Evolutionary conservation across 75 land plant species (phyloP).

Genomic region (Pseudotsuga menziesii): DNA sequence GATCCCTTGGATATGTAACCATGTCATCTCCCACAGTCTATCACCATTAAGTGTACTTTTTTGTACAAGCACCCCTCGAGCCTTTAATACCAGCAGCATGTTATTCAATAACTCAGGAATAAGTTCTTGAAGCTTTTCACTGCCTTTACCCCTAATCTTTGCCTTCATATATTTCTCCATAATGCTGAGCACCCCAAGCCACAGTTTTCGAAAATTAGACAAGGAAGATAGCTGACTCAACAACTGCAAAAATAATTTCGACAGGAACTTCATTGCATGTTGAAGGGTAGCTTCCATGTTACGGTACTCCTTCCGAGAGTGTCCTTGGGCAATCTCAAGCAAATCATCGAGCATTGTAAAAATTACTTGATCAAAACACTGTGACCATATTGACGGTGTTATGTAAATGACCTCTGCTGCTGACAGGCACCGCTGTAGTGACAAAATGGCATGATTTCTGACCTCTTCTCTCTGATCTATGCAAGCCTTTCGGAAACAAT

Average conservation of each 20-base stretch:
- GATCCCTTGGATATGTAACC: slow-evolving; percentile 41
- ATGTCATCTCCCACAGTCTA: slow-evolving; percentile 52
- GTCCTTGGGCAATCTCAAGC: slow-evolving; percentile 40
- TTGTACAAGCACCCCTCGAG: slow-evolving; percentile 32
- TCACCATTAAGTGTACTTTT: slow-evolving; percentile 26
- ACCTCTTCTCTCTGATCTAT: slow-evolving; percentile 50
- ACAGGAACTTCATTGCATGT: slow-evolving; percentile 42
- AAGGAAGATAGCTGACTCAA: slow-evolving; percentile 32
- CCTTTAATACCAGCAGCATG: slow-evolving; percentile 37
- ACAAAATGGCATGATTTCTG: slow-evolving; percentile 44
- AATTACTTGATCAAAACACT: slow-evolving; percentile 41
- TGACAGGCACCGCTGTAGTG: slow-evolving; percentile 36
- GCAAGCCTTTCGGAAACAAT: too few species aligned
- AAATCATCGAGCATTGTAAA: slow-evolving; percentile 44
- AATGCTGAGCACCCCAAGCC: slow-evolving; percentile 39
- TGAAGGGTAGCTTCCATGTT: slow-evolving; percentile 48
- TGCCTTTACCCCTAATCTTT: slow-evolving; percentile 35
- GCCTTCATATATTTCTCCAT: slow-evolving; percentile 55
- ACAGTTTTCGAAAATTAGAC: slow-evolving; percentile 35
- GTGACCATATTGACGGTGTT: slow-evolving; percentile 23
- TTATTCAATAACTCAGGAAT: slow-evolving; percentile 43
- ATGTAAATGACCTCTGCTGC: slow-evolving; percentile 31
- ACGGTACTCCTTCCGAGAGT: slow-evolving; percentile 44
- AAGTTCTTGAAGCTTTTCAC: slow-evolving; percentile 46
- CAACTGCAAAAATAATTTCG: slow-evolving; percentile 46